These are phyloP conservation scores for Diaporthe vexans DNA, from an alignment of 2,329 filamentous ascomycete species.

Conservation along the genomic window DNA sequence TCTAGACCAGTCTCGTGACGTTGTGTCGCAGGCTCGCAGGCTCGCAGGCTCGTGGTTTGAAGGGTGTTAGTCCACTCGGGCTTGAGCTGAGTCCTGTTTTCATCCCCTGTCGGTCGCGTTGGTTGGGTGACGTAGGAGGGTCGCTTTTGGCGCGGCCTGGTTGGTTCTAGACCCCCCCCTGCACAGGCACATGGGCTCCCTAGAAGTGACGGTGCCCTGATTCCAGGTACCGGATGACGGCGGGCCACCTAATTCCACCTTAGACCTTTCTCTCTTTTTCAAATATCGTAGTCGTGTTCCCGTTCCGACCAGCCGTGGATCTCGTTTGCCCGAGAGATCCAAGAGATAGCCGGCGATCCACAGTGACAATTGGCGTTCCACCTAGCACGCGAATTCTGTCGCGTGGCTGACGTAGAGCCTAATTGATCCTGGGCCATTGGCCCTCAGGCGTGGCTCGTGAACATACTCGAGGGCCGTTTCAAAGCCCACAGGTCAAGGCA, in stretches of 20 bases:
- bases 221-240: slow-evolving; percentile 37
- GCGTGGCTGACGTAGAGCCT: background rate
- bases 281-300: background rate
- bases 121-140: slow-evolving; percentile 37
- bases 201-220: slow-evolving; percentile 22
- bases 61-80: background rate
- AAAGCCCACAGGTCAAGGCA: background rate
- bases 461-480: background rate
- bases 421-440: background rate
- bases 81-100: slow-evolving; percentile 34
- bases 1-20: slow-evolving; percentile 34
- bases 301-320: slow-evolving; percentile 2
- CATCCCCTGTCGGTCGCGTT: slow-evolving; percentile 30
- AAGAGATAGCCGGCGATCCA: slow-evolving; percentile 24
- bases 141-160: slow-evolving; percentile 16
- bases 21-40: slow-evolving; percentile 18
- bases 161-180: slow-evolving; percentile 23
- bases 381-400: background rate
- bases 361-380: background rate
- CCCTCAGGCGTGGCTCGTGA: background rate
- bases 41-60: slow-evolving; percentile 1
- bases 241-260: background rate
- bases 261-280: background rate
- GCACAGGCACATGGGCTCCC: slow-evolving; percentile 9
- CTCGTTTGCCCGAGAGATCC: background rate